Evolutionary conservation across 2,329 filamentous ascomycete species (phyloP).

Genomic region (Bipolaris cookei): DNA sequence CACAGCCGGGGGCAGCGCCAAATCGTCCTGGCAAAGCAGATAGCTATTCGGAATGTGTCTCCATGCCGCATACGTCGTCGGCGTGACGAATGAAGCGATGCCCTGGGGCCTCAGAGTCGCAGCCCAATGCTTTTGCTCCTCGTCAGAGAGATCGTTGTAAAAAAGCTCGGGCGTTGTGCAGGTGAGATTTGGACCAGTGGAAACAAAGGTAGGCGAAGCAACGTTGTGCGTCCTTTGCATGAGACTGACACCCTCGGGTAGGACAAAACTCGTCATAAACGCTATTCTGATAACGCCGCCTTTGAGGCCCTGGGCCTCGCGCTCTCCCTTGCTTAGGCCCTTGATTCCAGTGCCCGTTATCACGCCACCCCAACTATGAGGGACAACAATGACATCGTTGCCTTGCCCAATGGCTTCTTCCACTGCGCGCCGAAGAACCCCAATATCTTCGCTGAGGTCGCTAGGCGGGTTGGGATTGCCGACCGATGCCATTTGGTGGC

Average conservation of each 20-base stretch:
- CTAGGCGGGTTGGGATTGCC: conserved; percentile 32
- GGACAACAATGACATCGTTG: conserved; percentile 52
- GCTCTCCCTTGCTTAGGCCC: conserved; percentile 45
- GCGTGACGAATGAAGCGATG: conserved; percentile 33
- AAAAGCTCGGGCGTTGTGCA: conserved; percentile 15
- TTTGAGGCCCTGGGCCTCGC: conserved; percentile 43
- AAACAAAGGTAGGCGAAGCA: no score
- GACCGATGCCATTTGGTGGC: conserved; percentile 38
- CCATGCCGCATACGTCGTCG: conserved; percentile 42
- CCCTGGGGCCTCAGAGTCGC: conserved; percentile 28
- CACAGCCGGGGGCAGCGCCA: conserved; percentile 35
- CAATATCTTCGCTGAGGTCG: conserved; percentile 45
- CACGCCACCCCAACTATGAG: conserved; percentile 56
- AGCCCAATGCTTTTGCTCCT: conserved; percentile 32
- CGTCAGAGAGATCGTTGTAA: conserved; percentile 40
- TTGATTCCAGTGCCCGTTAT: conserved; percentile 47
- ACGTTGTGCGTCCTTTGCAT: not conserved
- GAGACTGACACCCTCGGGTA: conserved; percentile 45
- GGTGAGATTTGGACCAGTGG: no score
- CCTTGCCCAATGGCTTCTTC: conserved; percentile 46
- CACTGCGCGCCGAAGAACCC: conserved; percentile 41
- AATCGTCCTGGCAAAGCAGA: conserved; percentile 48
- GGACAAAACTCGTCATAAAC: conserved; percentile 49
- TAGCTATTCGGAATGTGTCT: conserved; percentile 46
- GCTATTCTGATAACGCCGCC: conserved; percentile 48